Conservation (phyloP, 495 filamentous ascomycete species). For the Penicillium lividum region DNA sequence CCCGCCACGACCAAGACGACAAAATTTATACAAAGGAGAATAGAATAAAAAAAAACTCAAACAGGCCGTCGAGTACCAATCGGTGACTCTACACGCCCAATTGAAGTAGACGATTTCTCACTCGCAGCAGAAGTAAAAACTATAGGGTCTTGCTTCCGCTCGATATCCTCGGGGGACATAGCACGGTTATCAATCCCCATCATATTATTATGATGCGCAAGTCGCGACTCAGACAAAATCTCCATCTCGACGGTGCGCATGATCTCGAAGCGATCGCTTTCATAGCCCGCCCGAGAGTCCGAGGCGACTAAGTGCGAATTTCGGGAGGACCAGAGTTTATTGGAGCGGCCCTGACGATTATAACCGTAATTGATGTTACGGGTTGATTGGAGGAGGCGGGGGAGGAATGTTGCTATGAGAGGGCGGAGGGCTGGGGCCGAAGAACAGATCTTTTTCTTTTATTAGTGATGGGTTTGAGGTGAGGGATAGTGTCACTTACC, state of each 20-base stretch:
- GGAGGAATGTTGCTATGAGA: conserved; percentile 48
- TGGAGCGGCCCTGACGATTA: conserved; percentile 21
- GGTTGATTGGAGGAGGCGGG: conserved; percentile 38
- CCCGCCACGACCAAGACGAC: background rate
- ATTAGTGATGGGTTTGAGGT: background rate
- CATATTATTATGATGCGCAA: conserved; percentile 14
- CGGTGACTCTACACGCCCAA: conserved; percentile 2
- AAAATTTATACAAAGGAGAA: conserved; percentile 1
- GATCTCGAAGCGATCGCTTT: conserved; percentile 28
- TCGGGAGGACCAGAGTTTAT: conserved; percentile 30
- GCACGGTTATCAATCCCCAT: conserved; percentile 19
- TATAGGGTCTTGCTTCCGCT: conserved; percentile 20
- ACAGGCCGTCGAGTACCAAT: background rate
- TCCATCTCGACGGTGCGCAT: conserved; percentile 41
- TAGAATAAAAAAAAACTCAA: background rate
- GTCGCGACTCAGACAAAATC: conserved; percentile 29
- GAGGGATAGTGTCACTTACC: conserved; percentile 40
- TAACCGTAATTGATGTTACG: conserved; percentile 23
- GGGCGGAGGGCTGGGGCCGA: conserved; percentile 57
- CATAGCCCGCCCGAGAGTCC: conserved; percentile 15
- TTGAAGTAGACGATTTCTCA: conserved; percentile 1
- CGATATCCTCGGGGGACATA: conserved; percentile 19
- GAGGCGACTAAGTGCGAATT: conserved; percentile 10
- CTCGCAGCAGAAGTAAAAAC: conserved; percentile 10
- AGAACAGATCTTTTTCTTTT: conserved; percentile 49